Evolutionary conservation across 2,329 filamentous ascomycete genomes (phyloP), one percentile per base, ranked within the genome.

Genomic region (Calycina herbarum): DNA sequence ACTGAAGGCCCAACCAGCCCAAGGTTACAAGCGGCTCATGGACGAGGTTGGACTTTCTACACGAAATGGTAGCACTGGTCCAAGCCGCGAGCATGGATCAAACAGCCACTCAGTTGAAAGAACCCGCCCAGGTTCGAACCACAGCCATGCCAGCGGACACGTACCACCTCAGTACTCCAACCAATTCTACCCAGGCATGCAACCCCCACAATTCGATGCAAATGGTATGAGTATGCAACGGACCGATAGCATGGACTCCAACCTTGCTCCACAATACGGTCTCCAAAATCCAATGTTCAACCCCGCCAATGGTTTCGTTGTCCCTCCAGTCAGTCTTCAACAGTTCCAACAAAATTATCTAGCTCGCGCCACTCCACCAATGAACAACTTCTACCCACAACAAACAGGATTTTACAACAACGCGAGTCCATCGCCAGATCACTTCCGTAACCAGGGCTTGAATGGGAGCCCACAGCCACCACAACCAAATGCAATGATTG

Each of bases 21-120:
- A 98, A 79, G 95, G 95, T 62, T 99, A 99, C 82, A 99, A 98
- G 84, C 90, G 95, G 62, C 81, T 99, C 67, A 99, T 99, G 95
- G 95, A 99, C 74, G 95, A 99, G 77, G 95, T 99, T 72, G 94
- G 94, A 67, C 81, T 99, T 45, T 96, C 94, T 5, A 90, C 87
- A 33, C 81, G 88, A 56, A 85, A 79, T 67, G 77, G 77, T 35
- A 79, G 76, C 51, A 72, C 74, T 40, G 76, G 78, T 38, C 74
- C 77, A 42, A 74, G 71, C 66, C 73, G 75, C 57, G 40, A 57
- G 29, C 71, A 73, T 42, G 54, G 61, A 51, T 54, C 67, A 17
- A 70, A 79, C 66, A 78, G 78, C 69, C 78, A 80, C 65, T 77
- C 79, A 24, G 75, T 78, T 45, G 82, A 82, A 64, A 82, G 85